Conservation (phyloP, 805 yeast genomes). For the Myxozyma geophila region DNA sequence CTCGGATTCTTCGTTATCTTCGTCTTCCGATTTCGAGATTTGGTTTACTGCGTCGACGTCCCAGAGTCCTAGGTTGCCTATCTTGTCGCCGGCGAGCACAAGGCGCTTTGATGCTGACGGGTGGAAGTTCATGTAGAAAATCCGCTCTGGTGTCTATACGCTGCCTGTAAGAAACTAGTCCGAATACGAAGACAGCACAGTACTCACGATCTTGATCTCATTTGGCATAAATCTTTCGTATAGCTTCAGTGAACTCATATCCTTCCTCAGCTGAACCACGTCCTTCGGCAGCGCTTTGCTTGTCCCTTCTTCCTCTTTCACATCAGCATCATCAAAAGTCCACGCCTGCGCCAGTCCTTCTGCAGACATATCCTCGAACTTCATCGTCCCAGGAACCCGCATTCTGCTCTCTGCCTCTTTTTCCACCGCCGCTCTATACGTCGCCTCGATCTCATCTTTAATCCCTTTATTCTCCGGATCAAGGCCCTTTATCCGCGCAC, state of each 20-base stretch:
- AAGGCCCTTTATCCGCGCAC: constrained; percentile 78
- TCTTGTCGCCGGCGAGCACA: constrained; percentile 83
- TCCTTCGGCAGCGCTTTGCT: constrained; percentile 38
- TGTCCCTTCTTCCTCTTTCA: constrained; percentile 41
- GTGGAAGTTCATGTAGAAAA: constrained; percentile 76
- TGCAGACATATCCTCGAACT: constrained; percentile 57
- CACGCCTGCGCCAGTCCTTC: constrained; percentile 20
- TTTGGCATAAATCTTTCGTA: constrained; percentile 66
- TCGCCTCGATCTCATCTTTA: constrained; percentile 43
- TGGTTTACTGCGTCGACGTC: constrained; percentile 58
- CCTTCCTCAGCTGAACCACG: constrained; percentile 56
- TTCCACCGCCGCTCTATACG: constrained; percentile 40
- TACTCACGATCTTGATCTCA: constrained; percentile 66
- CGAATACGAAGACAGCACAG: not conserved
- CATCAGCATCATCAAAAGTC: constrained; percentile 28
- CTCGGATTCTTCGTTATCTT: constrained; percentile 44
- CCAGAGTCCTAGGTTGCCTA: constrained; percentile 91
- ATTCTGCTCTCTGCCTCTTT: constrained; percentile 49
- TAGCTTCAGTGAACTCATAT: constrained; percentile 56
- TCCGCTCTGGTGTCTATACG: constrained; percentile 57
- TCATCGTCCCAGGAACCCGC: constrained; percentile 69
- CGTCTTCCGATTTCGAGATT: constrained; percentile 32
- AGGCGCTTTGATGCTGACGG: constrained; percentile 67
- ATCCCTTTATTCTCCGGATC: constrained; percentile 56
- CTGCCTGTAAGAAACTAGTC: not conserved